Conservation (phyloP, 805 yeast species). For the Ogataea zsoltii region DNA sequence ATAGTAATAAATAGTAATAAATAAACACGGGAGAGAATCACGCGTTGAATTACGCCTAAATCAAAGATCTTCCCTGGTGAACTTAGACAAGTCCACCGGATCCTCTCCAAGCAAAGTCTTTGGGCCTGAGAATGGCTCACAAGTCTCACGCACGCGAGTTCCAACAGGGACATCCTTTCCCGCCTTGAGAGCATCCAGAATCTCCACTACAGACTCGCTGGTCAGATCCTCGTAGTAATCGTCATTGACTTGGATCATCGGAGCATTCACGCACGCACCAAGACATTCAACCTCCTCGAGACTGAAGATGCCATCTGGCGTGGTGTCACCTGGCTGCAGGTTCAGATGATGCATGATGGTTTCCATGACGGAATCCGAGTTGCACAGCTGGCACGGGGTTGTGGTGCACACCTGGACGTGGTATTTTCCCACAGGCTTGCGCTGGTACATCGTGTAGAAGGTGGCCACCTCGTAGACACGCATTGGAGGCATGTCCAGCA, state of each 20-base stretch:
- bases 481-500: conserved; percentile 90
- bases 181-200: conserved; percentile 61
- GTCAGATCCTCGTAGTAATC: conserved; percentile 83
- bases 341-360: conserved; percentile 62
- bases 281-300: conserved; percentile 87
- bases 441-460: conserved; percentile 87
- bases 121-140: conserved; percentile 77
- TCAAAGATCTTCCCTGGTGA: conserved; percentile 72
- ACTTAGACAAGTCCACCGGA: conserved; percentile 67
- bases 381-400: conserved; percentile 85
- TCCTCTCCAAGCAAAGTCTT: conserved; percentile 59
- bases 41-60: neutral
- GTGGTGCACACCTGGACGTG: conserved; percentile 87
- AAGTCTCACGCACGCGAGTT: conserved; percentile 61
- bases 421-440: conserved; percentile 82
- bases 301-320: conserved; percentile 72
- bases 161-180: conserved; percentile 69
- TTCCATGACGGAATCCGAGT: conserved; percentile 74
- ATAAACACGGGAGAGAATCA: no score
- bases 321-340: conserved; percentile 76
- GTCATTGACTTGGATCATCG: conserved; percentile 84
- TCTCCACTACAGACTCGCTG: conserved; percentile 57
- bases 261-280: conserved; percentile 91
- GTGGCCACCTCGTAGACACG: conserved; percentile 92
- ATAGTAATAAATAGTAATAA: conserved; percentile 8